Evolutionary conservation across 805 yeast genomes (phyloP).

Genomic region (Saccharomycopsis guyanensis): DNA sequence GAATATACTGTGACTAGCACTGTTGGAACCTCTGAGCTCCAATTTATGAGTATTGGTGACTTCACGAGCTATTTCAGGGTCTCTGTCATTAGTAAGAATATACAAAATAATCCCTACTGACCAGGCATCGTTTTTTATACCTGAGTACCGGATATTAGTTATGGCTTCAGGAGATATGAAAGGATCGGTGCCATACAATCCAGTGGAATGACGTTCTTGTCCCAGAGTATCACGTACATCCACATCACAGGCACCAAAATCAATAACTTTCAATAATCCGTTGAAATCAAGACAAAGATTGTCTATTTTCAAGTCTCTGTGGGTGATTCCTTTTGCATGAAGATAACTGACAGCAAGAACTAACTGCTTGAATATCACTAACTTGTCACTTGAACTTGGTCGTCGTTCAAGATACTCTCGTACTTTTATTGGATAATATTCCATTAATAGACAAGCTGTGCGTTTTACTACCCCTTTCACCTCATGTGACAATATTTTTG

Average conservation of each 20-base stretch:
- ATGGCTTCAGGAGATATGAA: slow-evolving; percentile 19
- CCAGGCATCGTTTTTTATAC: slow-evolving; percentile 18
- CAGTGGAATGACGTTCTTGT: slow-evolving; percentile 4
- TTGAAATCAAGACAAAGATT: slow-evolving; percentile 61
- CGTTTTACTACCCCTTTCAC: neutral
- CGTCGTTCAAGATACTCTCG: slow-evolving; percentile 2
- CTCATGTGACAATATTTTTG: neutral
- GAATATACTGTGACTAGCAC: neutral
- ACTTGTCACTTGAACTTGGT: slow-evolving; percentile 4
- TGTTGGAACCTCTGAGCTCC: slow-evolving; percentile 8
- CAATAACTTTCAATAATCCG: slow-evolving; percentile 66
- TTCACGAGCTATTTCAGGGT: neutral
- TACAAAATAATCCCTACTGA: slow-evolving; percentile 19
- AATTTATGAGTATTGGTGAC: no score
- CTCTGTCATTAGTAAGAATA: slow-evolving; percentile 9
- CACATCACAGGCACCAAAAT: slow-evolving; percentile 62
- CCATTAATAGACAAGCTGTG: slow-evolving; percentile 7
- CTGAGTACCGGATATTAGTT: slow-evolving; percentile 7
- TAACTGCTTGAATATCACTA: slow-evolving; percentile 57
- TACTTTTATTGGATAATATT: slow-evolving; percentile 15
- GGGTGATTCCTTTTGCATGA: slow-evolving; percentile 88
- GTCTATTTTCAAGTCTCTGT: slow-evolving; percentile 87
- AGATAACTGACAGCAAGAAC: slow-evolving; percentile 73
- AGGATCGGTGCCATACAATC: slow-evolving; percentile 20
- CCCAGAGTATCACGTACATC: neutral